These are phyloP conservation scores for Quillaja saponaria DNA, from an alignment of 306 rosid species.

Conservation along the genomic window DNA sequence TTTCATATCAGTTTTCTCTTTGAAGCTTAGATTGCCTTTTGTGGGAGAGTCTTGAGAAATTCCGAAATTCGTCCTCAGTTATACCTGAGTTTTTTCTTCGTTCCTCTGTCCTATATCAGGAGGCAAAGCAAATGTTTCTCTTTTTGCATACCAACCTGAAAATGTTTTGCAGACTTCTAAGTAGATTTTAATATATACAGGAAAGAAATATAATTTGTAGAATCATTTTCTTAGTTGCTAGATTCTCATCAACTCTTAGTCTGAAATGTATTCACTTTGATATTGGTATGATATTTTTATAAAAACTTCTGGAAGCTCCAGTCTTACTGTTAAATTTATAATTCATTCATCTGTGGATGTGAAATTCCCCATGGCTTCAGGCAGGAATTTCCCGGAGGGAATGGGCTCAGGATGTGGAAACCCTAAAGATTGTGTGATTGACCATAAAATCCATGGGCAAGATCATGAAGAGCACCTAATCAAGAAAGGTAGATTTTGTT, in stretches of 20 bases:
- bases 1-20: not conserved
- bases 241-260: conserved; percentile 14
- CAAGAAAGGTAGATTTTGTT: conserved; percentile 39
- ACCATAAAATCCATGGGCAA: conserved; percentile 35
- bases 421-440: conserved; percentile 14
- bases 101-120: not conserved
- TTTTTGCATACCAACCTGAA: no score
- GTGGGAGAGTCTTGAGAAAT: not conserved
- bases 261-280: not conserved
- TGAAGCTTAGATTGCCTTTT: not conserved
- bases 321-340: conserved; percentile 21
- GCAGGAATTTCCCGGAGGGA: conserved; percentile 38
- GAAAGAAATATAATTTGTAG: not conserved
- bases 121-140: no score
- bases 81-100: not conserved
- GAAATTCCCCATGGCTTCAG: conserved; percentile 38
- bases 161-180: no score
- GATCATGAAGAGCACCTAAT: conserved; percentile 34
- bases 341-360: conserved; percentile 7
- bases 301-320: conserved; percentile 3
- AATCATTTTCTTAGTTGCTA: not conserved
- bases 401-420: conserved; percentile 33
- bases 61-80: not conserved
- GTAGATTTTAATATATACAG: no score
- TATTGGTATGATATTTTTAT: not conserved